Evolutionary conservation across 768 basidiomycete species (phyloP).

Genomic region (Lactarius hatsudake): DNA sequence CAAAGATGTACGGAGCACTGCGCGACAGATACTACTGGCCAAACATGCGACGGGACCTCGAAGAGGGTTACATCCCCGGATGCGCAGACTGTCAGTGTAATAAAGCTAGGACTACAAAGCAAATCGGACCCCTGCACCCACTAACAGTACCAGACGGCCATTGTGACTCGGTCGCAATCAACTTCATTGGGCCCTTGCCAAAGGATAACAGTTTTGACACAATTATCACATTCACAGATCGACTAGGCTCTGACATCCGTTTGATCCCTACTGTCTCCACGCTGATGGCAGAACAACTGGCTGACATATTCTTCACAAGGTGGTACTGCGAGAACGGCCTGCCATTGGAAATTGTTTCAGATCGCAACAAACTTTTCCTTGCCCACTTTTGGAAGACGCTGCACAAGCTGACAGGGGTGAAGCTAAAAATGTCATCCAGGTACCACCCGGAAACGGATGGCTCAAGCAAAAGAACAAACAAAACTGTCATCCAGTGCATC

Average conservation of each 20-base stretch:
- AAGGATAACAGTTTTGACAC: constrained; percentile 23
- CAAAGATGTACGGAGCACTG: background rate
- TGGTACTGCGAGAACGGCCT: too few species aligned
- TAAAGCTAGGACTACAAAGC: background rate
- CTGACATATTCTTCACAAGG: too few species aligned
- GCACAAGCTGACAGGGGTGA: too few species aligned
- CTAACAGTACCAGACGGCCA: constrained; percentile 10
- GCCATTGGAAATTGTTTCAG: too few species aligned
- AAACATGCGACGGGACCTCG: constrained; percentile 3
- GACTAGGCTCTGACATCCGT: too few species aligned
- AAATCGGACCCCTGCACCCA: background rate
- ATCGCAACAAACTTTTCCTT: too few species aligned
- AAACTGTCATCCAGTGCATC: too few species aligned
- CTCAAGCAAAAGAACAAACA: too few species aligned
- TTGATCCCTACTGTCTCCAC: background rate
- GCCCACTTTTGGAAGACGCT: too few species aligned
- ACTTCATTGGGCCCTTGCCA: constrained; percentile 29
- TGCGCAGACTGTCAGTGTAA: background rate
- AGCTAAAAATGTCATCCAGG: too few species aligned
- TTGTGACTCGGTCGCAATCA: constrained; percentile 28
- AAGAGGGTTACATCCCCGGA: constrained; percentile 21
- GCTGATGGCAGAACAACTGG: background rate
- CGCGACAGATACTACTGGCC: constrained; percentile 22
- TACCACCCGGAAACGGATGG: too few species aligned
- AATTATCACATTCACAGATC: background rate